Percentiles rank a stretch among this genome's conserved stretches.
phyloP scores from a whole-genome alignment of 148 eudicot genomes.

The Amaranthus hypochondriacus region DNA sequence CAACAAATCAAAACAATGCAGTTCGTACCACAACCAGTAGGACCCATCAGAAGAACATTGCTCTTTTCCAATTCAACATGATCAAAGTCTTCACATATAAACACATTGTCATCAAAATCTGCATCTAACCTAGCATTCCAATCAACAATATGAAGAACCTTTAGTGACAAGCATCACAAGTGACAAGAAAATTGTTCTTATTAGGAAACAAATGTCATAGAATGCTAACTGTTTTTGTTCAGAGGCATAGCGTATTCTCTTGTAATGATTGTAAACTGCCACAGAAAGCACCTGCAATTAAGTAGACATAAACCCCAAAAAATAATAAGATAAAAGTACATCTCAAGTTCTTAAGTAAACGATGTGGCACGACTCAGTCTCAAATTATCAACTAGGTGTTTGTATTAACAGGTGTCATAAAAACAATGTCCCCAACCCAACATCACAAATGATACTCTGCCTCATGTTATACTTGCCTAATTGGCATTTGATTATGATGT shows the following conservation, averaged over 20 bases:
- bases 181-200: background rate
- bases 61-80: constrained; percentile 87
- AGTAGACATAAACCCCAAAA: constrained; percentile 22
- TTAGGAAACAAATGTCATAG: constrained; percentile 3
- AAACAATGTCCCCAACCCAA: background rate
- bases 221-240: constrained; percentile 46
- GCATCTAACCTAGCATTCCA: constrained; percentile 49
- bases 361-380: background rate
- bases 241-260: constrained; percentile 72
- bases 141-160: constrained; percentile 17
- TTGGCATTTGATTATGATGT: too few relatives aligned
- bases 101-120: constrained; percentile 25
- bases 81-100: constrained; percentile 49
- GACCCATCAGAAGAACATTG: constrained; percentile 90
- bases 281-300: constrained; percentile 86
- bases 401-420: too few relatives aligned
- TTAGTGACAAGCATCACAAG: constrained; percentile 21
- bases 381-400: background rate
- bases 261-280: constrained; percentile 96
- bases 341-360: background rate
- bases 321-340: constrained; percentile 26
- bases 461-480: too few relatives aligned
- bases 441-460: background rate
- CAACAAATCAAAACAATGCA: constrained; percentile 30
- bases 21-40: constrained; percentile 92